Evolutionary conservation across 2,329 filamentous ascomycete species (phyloP), one percentile per base, ranked within the genome.

Genomic region (Exophiala xenobiotica): DNA sequence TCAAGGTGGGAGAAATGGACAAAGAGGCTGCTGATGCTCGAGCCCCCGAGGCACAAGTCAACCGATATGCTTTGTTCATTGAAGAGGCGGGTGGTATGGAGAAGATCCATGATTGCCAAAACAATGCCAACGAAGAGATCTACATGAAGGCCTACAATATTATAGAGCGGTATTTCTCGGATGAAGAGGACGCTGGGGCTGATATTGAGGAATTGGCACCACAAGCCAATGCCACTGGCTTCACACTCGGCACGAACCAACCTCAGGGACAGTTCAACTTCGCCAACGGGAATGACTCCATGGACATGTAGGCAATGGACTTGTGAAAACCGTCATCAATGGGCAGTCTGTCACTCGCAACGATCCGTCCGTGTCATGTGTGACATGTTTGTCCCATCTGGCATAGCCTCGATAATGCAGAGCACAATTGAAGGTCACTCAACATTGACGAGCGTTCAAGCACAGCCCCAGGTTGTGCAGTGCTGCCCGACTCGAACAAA

Each of bases 91-190:
- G 90, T 67, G 93, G 93, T 61, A 99, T 99, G 93, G 93, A 97
- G 79, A 97, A 97, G 86, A 97, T 99, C 64, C 93, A 99, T 76
- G 92, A 97, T 65, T 97, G 93, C 82, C 93, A 99, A 79, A 96
- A 95, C 78, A 99, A 99, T 67, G 92, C 92, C 78, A 99, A 99
- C 75, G 93, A 99, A 76, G 93, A 99, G 76, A 99, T 99, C 64
- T 99, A 99, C 81, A 97, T 99, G 92, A 99, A 99, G 84, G 93
- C 93, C 0, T 99, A 97, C 81, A 97, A 95, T 81, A 99, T 99
- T 74, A 99, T 99, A 63, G 93, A 99, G 81, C 96, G 96, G 79
- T 99, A 99, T 82, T 99, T 99, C 78, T 96, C 91, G 0, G 93
- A 99, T 66, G 93, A 99, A 63, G 93, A 97, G 49, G 93, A 95